Base-by-base conservation (phyloP, 345 rosid species). In the Barbarea vulgaris region DNA sequence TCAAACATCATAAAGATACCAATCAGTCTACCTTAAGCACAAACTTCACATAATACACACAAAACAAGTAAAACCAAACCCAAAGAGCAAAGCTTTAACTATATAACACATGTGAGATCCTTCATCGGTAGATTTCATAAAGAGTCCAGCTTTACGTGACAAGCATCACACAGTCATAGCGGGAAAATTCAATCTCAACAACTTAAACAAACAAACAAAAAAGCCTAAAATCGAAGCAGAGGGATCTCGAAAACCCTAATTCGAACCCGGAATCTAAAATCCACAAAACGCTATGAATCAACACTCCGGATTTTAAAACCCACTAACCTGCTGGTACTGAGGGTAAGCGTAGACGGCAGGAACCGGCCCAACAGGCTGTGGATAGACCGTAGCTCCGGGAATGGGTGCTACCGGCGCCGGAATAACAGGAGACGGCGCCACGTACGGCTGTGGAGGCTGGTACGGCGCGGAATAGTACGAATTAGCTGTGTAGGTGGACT, bases 321-420 rank as follows among this genome's bases (percentile, higher is more conserved):
- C 15, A 54, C 69, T 53, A 11, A 88, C 96, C 93, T 89, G 92
- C 69, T 93, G 96, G 77, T 79, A 93, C 79, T 93, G 96, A 31
- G 98, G 98, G 53, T 85, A 79, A 22, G 95, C 25, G 75, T 93
- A 90, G 12, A 85, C 89, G 54, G 89, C 85, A 28, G 89, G 73
- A 44, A 81, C 75, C 2, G 90, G 83, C 3, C 87, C 86, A 9
- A 79, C 83, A 4, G 87, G 80, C 66, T 85, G 85, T 2, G 85
- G 77, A 61, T 81, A 84, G 2, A 79, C 81, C 4, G 93, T 75
- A 11, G 87, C 82, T 28, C 82, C 79, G 14, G 82, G 77, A 42
- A 88, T 79, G 5, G 86, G 14, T 3, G 48, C 82, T 0, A 87
- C 74, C 18, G 87, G 72, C 13, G 76, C 63, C 10, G 86, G 61